Evolutionary conservation across 2,329 filamentous ascomycete species (phyloP).

Genomic region (Trichoderma sp.): DNA sequence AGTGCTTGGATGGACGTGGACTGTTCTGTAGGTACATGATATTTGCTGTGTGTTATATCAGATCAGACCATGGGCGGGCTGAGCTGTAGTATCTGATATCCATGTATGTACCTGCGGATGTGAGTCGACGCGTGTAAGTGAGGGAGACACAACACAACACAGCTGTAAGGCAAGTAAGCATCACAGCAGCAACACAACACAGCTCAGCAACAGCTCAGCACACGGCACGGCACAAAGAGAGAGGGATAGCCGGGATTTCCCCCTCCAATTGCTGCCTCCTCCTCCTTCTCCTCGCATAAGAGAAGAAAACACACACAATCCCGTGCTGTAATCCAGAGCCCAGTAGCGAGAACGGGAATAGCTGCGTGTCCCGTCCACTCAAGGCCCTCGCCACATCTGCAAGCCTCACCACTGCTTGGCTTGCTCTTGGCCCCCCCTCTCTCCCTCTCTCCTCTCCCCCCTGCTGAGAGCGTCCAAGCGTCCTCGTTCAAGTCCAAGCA

Average conservation of each 20-base stretch:
- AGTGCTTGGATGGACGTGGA: not conserved
- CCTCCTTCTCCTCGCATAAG: not conserved
- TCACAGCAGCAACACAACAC: not conserved
- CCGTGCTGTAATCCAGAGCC: not conserved
- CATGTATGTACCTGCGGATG: not conserved
- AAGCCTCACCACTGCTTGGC: not conserved
- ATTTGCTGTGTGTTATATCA: not conserved
- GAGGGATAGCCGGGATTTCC: not conserved
- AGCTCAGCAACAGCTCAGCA: not conserved
- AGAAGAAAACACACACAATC: not conserved
- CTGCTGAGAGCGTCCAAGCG: not conserved
- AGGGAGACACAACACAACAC: not conserved
- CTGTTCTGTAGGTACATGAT: not conserved
- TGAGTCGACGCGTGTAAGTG: not conserved
- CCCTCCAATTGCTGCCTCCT: not conserved
- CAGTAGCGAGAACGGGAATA: not conserved
- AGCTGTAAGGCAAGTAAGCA: not conserved
- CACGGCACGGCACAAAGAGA: not conserved
- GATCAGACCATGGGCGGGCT: too few species aligned
- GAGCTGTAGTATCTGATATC: too few species aligned
- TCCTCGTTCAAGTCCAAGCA: not conserved
- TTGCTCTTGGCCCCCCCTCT: not conserved
- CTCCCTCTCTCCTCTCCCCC: not conserved
- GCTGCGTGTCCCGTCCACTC: not conserved
- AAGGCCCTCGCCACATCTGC: slow-evolving; percentile 11